Evolutionary conservation across 2,329 filamentous ascomycete species (phyloP), one percentile per base, ranked within the genome.

Genomic region (Paraconiothyrium sp.): DNA sequence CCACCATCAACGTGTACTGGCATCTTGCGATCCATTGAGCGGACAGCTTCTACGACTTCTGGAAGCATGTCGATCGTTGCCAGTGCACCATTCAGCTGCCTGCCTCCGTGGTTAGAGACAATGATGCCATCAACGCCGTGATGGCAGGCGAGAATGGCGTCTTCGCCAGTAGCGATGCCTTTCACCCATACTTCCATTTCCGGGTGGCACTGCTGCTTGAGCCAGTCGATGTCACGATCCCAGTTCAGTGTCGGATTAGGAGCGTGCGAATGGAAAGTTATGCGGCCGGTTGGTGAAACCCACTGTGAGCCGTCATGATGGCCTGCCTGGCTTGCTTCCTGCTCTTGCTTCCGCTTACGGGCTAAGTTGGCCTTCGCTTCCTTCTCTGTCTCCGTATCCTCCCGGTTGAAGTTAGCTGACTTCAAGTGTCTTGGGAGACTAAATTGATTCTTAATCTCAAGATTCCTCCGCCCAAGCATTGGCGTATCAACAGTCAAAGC

Each of bases 1-100:
- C 94, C 94, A 24, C 95, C 94, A 77, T 98, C 95, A 54, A 98
- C 84, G 79, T 87, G 98, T 20, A 98, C 85, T 76, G 97, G 93
- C 1, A 74, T 69, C 22, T 63, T 71, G 9, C 49, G 49, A 24
- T 52, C 24, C 49, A 52, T 39, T 6, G 63, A 65, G 1, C 57
- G 59, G 56, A 97, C 90, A 1, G 70, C 69, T 1, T 75, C 67
- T 8, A 83, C 73, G 0, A 83, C 80, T 56, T 93, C 88, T 0
- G 93, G 92, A 22, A 75, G 44, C 1, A 66, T 66, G 41, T 74
- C 72, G 16, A 75, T 62, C 1, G 72, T 75, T 4, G 72, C 72
- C 2, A 85, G 82, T 0, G 82, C 80, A 4, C 74, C 75, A 61
- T 85, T 83, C 37, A 85, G 75, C 66, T 84, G 83, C 10, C 84